Base-by-base conservation (phyloP, 495 filamentous ascomycete species). In the Collariella sp. region DNA sequence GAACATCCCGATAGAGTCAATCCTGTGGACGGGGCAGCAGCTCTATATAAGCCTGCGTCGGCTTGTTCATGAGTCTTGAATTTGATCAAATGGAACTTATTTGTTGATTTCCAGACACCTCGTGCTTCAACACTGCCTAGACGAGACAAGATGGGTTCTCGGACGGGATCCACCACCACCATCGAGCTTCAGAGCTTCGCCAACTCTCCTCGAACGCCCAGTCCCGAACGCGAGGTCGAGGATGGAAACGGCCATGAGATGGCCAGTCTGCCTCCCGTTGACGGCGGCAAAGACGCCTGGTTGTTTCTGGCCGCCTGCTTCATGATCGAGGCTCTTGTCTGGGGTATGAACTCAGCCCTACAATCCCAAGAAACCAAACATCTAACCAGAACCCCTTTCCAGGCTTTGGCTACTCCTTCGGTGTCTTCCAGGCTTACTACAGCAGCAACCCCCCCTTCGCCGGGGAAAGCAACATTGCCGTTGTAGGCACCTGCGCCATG, bases 351-450 rank as follows among this genome's bases (percentile, higher is more conserved):
- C 16, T 5, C 6, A 33, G 35, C 7, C 41, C 20, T 55, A 20
- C 23, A 45, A 34, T 26, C 44, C 47, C 3, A 11, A 18, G 11
- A 38, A 5, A 12, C 10, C 3, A 12, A 5, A 13, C 31, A 12
- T 12, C 44, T 42, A 16, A 29, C 42, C 26, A 5, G 5, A 31
- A 22, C 57, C 31, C 26, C 16, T 5, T 6, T 11, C 34, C 35
- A 84, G 82, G 84, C 29, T 86, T 86, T 62, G 75, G 82, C 3
- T 82, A 79, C 56, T 74, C 80, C 0, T 87, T 77, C 56, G 73
- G 71, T 29, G 70, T 77, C 10, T 78, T 76, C 52, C 75, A 76
- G 54, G 55, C 65, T 45, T 76, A 76, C 62, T 78, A 76, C 64
- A 71, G 50, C 45, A 68, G 58, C 45, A 66, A 74, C 51, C 64